phyloP scores from a whole-genome alignment of 805 yeast species.

The Yarrowia sp. region DNA sequence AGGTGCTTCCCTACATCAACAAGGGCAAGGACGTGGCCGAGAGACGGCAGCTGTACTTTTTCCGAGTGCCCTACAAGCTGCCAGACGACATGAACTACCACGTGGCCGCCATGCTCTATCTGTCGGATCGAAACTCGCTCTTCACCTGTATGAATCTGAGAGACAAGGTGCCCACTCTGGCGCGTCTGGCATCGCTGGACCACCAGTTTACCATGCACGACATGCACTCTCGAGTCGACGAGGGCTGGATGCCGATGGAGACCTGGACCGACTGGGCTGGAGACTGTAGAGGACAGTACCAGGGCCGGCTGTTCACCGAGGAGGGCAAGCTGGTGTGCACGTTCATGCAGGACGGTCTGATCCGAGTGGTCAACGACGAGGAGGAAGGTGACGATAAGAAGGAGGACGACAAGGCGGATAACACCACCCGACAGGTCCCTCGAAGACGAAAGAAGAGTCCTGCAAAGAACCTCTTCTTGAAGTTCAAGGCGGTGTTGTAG shows the following conservation, averaged over 20 bases:
- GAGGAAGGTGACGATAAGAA: constrained; percentile 7
- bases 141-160: constrained; percentile 47
- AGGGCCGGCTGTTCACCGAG: constrained; percentile 47
- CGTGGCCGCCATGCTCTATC: constrained; percentile 48
- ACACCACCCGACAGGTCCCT: constrained; percentile 30
- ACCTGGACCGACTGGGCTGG: constrained; percentile 47
- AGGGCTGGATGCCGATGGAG: constrained; percentile 47
- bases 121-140: constrained; percentile 50
- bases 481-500: constrained; percentile 23
- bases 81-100: constrained; percentile 44
- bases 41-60: constrained; percentile 46
- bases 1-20: constrained; percentile 30
- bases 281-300: constrained; percentile 48
- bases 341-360: constrained; percentile 48
- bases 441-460: constrained; percentile 10
- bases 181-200: constrained; percentile 47
- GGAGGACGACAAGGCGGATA: constrained; percentile 30
- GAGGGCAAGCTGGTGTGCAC: constrained; percentile 45
- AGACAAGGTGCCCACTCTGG: constrained; percentile 41
- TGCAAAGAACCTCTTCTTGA: constrained; percentile 1
- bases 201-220: constrained; percentile 48
- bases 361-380: constrained; percentile 31
- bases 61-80: constrained; percentile 43
- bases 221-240: constrained; percentile 43
- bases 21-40: constrained; percentile 40